Conservation (phyloP, 1,284 basidiomycete species). For the Puccinia brachypodii region DNA sequence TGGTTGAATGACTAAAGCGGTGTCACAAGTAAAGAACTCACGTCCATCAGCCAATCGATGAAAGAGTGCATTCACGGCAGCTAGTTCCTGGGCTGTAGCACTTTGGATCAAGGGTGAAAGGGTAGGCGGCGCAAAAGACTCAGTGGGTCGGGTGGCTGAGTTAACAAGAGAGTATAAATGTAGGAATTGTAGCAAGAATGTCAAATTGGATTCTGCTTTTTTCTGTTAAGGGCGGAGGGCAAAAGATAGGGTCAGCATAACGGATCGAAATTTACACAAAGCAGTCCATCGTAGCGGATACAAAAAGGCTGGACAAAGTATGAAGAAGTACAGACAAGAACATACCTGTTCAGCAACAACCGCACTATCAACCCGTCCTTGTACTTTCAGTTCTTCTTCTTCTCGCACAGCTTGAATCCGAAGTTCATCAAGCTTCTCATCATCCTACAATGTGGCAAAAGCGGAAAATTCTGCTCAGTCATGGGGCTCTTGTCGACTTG, state of each 20-base stretch:
- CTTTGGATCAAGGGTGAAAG: conserved; percentile 52
- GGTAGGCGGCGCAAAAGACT: conserved; percentile 50
- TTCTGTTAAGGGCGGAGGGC: conserved; percentile 34
- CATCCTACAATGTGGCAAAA: conserved; percentile 50
- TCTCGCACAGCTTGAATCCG: conserved; percentile 50
- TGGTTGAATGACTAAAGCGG: not conserved
- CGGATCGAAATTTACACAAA: not conserved
- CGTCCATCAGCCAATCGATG: conserved; percentile 53
- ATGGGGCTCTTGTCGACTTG: not conserved
- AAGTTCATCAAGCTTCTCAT: conserved; percentile 53
- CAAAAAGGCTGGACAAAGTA: not conserved
- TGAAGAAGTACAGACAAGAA: not conserved
- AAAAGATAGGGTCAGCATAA: not conserved
- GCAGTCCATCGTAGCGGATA: not conserved
- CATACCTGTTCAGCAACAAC: conserved; percentile 51
- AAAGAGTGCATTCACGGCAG: conserved; percentile 53
- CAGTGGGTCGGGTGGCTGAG: conserved; percentile 33
- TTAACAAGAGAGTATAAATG: conserved; percentile 54
- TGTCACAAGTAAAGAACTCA: not conserved
- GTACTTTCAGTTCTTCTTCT: conserved; percentile 52
- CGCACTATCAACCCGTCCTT: conserved; percentile 52
- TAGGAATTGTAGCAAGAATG: conserved; percentile 55
- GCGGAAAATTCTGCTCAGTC: not conserved
- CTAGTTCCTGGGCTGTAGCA: conserved; percentile 54
- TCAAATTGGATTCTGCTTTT: conserved; percentile 51